These are phyloP conservation scores for Rhytidiadelphus loreus DNA, from an alignment of 225 moss, liverwort and hornwort species.

Conservation along the genomic window DNA sequence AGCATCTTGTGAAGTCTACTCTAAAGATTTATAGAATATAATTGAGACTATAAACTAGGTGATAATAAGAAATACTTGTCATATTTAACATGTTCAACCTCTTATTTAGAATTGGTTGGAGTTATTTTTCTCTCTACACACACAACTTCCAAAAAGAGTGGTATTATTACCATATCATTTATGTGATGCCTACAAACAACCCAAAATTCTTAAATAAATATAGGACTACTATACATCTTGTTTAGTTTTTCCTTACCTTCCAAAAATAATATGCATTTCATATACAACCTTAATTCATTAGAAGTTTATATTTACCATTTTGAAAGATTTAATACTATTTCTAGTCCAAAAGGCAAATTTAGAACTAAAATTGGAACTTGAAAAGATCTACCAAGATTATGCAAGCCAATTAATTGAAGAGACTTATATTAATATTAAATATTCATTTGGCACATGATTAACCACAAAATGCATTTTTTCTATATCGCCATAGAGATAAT, in stretches of 20 bases:
- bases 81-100: neutral
- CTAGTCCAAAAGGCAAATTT: neutral
- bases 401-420: neutral
- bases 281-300: too few species aligned
- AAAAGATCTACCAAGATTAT: neutral
- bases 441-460: neutral
- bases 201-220: neutral
- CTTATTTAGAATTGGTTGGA: neutral
- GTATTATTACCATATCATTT: neutral
- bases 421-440: neutral
- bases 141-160: neutral
- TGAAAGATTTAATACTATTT: too few species aligned
- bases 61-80: neutral
- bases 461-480: neutral
- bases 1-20: neutral
- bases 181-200: neutral
- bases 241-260: neutral
- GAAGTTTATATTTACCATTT: too few species aligned
- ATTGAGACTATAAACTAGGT: accelerated
- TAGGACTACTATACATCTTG: neutral
- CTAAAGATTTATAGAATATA: neutral
- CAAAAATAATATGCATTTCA: neutral
- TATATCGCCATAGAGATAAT: neutral
- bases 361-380: neutral
- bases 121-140: neutral